Base-by-base conservation (phyloP, 2,329 filamentous ascomycete species). In the Claviceps sp. region DNA sequence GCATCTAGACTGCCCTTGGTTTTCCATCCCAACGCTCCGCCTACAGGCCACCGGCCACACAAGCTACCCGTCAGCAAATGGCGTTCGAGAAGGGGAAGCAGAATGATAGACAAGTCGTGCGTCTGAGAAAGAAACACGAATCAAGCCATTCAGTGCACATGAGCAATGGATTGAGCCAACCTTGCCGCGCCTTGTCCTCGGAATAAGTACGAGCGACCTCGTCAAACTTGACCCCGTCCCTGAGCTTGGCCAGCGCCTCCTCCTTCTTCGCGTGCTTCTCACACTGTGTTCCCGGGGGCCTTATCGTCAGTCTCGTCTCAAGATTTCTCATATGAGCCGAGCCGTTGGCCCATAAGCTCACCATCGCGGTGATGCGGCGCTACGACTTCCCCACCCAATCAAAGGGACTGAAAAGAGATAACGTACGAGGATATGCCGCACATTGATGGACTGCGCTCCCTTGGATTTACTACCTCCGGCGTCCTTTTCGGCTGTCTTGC, bases 241-340 rank as follows among this genome's bases (percentile, higher is more conserved):
- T 75, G 50, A 90, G 67, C 68, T 87, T 84, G 52, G 76, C 77
- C 16, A 89, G 65, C 0, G 86, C 86, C 63, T 88, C 82, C 62
- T 89, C 85, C 63, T 88, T 89, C 66, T 83, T 87, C n/a, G 73
- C 69, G 63, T 88, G 81, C 63, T 90, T 90, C 64, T 83, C 82
- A 60, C 86, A 89, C 70, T 82, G 14, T 24, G 39, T n/a, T 41
- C 13, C n/a, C 39, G 1, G 41, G 41, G 11, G 17, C 19, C 3
- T 8, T 5, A 2, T 14, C 5, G 13, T 30, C 5, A n/a, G 22
- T 46, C 24, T 34, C 16, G 26, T 30, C n/a, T 3, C 22, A 44
- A 24, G 16, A 7, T 19, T 44, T 44, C 2, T 6, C 24, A 16
- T 26, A 26, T 19, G 11, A 16, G 13, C 10, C 30, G 3, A 34